phyloP scores from a whole-genome alignment of 306 rosid species.

The Vicia sativa region DNA sequence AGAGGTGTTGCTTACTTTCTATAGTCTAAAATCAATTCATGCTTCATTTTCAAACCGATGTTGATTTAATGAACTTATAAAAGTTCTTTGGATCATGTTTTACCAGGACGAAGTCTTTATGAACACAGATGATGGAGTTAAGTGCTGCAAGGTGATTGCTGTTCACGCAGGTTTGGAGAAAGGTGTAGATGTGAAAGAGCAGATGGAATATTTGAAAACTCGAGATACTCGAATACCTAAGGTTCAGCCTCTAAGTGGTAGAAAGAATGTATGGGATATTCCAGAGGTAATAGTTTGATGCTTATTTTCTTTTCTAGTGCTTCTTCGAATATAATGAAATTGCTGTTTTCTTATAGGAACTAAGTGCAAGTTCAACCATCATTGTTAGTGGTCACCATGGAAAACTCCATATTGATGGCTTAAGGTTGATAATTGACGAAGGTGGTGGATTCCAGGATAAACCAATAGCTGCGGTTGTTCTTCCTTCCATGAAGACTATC shows the following conservation, averaged over 20 bases:
- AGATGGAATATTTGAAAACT: slow-evolving; percentile 63
- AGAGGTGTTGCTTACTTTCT: slow-evolving; percentile 60
- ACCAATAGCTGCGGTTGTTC: slow-evolving; percentile 81
- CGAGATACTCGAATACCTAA: slow-evolving; percentile 72
- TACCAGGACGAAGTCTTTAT: slow-evolving; percentile 73
- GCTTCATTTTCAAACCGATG: slow-evolving; percentile 31
- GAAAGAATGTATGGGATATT: slow-evolving; percentile 75
- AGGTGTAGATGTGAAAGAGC: slow-evolving; percentile 65
- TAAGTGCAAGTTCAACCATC: slow-evolving; percentile 54
- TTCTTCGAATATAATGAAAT: slow-evolving; percentile 12
- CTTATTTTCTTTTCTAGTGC: background rate
- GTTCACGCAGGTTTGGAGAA: slow-evolving; percentile 93
- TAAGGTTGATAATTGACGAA: slow-evolving; percentile 75
- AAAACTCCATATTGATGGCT: slow-evolving; percentile 75
- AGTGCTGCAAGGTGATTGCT: slow-evolving; percentile 76
- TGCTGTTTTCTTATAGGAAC: slow-evolving; percentile 53
- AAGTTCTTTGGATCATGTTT: slow-evolving; percentile 33
- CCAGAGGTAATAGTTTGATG: slow-evolving; percentile 63
- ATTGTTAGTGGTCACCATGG: slow-evolving; percentile 91
- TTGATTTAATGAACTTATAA: slow-evolving; percentile 36
- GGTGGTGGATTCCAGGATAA: slow-evolving; percentile 65
- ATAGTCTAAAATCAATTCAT: slow-evolving; percentile 1
- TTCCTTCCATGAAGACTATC: slow-evolving; percentile 72
- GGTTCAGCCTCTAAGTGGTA: slow-evolving; percentile 70
- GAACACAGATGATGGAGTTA: slow-evolving; percentile 58